Percentiles rank a stretch among this genome's conserved stretches.
Conservation (phyloP, 1,139 yeast genomes). For the Sugiyamaella castrensis region DNA sequence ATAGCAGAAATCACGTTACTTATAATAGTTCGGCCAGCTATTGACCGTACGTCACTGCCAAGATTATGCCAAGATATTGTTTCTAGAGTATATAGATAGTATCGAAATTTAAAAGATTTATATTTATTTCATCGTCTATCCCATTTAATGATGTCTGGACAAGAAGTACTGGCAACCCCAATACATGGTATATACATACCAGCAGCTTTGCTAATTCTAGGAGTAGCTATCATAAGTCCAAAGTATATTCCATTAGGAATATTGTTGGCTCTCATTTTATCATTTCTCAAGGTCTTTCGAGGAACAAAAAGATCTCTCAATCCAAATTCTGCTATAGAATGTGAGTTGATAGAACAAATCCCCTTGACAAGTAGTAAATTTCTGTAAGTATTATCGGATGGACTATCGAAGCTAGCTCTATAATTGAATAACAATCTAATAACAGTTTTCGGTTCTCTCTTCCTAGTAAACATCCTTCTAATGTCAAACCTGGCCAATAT, state of each 20-base stretch:
- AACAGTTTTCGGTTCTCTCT: slow-evolving; percentile 51
- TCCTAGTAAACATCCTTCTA: neutral
- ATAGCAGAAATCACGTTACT: no score
- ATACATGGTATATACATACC: slow-evolving; percentile 39
- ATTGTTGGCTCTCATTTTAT: slow-evolving; percentile 27
- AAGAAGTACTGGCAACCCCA: slow-evolving; percentile 25
- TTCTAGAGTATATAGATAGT: neutral
- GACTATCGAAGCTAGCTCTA: slow-evolving; percentile 4
- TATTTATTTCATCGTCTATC: neutral
- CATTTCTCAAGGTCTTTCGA: slow-evolving; percentile 32
- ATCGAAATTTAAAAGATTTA: neutral
- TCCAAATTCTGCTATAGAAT: slow-evolving; percentile 64
- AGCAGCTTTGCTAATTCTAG: slow-evolving; percentile 33
- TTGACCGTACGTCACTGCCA: neutral
- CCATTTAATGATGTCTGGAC: neutral
- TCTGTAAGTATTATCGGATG: slow-evolving; percentile 43
- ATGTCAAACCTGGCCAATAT: slow-evolving; percentile 1
- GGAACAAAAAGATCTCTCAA: slow-evolving; percentile 48
- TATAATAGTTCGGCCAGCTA: neutral
- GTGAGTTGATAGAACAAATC: slow-evolving; percentile 75
- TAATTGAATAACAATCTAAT: slow-evolving; percentile 62
- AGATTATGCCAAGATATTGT: neutral
- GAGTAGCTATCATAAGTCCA: slow-evolving; percentile 31
- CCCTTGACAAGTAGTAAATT: slow-evolving; percentile 76
- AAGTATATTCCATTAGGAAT: slow-evolving; percentile 30